A percentile compares a stretch with the other conserved stretches of the same genome.
phyloP scores from a whole-genome alignment of 371 early-diverging fungal genomes.

The Syncephalastrum contaminatum region DNA sequence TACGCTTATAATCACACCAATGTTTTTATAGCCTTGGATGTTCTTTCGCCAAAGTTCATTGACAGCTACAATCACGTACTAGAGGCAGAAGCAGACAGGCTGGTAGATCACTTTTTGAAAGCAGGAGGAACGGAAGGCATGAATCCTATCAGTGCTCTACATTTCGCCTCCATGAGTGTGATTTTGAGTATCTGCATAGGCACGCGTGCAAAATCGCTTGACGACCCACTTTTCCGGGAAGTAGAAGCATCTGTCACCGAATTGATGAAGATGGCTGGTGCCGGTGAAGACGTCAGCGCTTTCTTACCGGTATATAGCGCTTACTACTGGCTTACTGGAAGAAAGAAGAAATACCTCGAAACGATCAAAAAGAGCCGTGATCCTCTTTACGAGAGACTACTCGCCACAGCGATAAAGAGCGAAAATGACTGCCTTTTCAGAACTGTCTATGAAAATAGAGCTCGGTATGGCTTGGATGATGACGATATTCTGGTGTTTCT shows the following conservation, averaged over 20 bases:
- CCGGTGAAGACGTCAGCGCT: no score
- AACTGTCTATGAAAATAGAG: conserved; percentile 13
- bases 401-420: conserved; percentile 3
- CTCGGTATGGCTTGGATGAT: conserved; percentile 16
- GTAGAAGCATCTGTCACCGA: no score
- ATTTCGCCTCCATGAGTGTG: conserved; percentile 4
- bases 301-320: no score
- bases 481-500: conserved; percentile 14
- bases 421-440: conserved; percentile 15
- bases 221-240: no score
- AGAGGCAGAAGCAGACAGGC: background rate
- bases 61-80: background rate
- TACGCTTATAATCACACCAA: no score
- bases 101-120: background rate
- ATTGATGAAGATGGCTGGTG: no score
- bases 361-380: conserved; percentile 4
- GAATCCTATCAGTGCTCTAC: background rate
- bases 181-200: no score
- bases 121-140: background rate
- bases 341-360: no score
- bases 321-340: no score
- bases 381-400: conserved; percentile 2
- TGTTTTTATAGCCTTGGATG: no score
- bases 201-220: no score
- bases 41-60: background rate